Base-by-base conservation (phyloP, 2,329 filamentous ascomycete genomes). In the Colletotrichum somersetense region DNA sequence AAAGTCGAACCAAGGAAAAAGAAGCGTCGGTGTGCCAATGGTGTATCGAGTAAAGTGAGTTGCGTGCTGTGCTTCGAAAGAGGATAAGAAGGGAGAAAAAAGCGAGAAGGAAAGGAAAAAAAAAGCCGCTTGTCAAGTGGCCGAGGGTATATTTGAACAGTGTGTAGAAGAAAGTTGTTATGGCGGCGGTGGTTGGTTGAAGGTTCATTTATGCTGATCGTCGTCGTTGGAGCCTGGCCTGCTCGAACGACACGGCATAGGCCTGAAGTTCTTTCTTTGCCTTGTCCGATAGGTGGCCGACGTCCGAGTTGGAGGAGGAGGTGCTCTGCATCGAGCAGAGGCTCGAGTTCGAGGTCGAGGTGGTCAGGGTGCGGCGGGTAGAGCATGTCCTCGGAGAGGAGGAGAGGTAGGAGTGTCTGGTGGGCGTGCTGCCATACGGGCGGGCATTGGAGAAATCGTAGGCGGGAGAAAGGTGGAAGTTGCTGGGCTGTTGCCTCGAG, bases 181-280 rank as follows among this genome's bases (percentile, higher is more conserved):
- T 75, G 71, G 67, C 64, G 42, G 42, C 42, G 3, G 16, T 44
- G 64, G 63, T 65, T 42, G 38, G 30, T 30, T 30, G 30, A 2
- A 58, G 10, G 12, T 72, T 11, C 53, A 66, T 73, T 79, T 86
- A 90, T 78, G 87, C 85, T 40, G 88, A 87, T 84, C 90, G 82
- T 77, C 88, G 83, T 75, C 88, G 87, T 77, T 89, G 87, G 66
- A 85, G 79, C 73, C 93, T 89, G 70, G 92, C 91, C 75, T 95
- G 93, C 82, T 98, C 95, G 80, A 98, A 97, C 2, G 93, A 94
- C 79, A 92, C 93, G 75, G 93, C 93, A 82, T 98, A 98, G 76
- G 92, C 92, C 79, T 92, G 91, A 46, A 98, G 89, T 80, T 97
- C 94, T 81, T 89, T 91, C 77, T 90, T 91, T 38, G 93, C 91